Base-by-base conservation (phyloP, 345 rosid species). In the Dovyalis caffra region DNA sequence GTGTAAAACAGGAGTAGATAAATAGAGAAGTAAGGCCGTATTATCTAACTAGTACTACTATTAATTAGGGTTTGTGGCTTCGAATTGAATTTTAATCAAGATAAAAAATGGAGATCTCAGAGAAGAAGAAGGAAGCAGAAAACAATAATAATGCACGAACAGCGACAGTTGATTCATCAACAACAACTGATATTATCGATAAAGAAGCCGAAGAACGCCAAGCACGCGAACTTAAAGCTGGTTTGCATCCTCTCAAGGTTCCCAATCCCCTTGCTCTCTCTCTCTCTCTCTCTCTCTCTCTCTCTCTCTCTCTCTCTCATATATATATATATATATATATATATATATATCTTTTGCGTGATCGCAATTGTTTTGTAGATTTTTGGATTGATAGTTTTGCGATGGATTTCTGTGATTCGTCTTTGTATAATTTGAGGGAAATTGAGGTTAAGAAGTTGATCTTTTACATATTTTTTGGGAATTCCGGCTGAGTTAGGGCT, bases 231-330 rank as follows among this genome's bases (percentile, higher is more conserved):
- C 93, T 89, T 80, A 92, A 95, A 76, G 91, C 90, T 78, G 86
- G 94, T 45, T 81, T 91, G 38, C 98, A 95, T 79, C 96, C 99
- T 79, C 96, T 95, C 64, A 90, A 90, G 98, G 98, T 94, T 51
- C 3, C 10, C 11, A 29, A 35, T 64, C 28, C 33, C 8, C 8
- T 14, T 1, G 56, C 68, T 47, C 33, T 63, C 3, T 34, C 2
- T 12, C 6, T 16, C 53, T 68, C 34, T 66, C 2, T 47, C 16
- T 20, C 14, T 8, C 14, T 31, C 15, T n/a, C n/a, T n/a, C 68
- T 47, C 33, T 63, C 3, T 34, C 2, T 12, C 6, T 16, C 53
- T 68, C 34, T 66, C 2, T 47, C 16, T 20, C 14, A n/a, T n/a
- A n/a, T n/a, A n/a, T n/a, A n/a, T n/a, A n/a, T n/a, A n/a, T n/a